Percentiles rank a stretch among this genome's conserved stretches.
phyloP scores from a whole-genome alignment of 2,329 filamentous ascomycete genomes.

The Microsporum audouinii region DNA sequence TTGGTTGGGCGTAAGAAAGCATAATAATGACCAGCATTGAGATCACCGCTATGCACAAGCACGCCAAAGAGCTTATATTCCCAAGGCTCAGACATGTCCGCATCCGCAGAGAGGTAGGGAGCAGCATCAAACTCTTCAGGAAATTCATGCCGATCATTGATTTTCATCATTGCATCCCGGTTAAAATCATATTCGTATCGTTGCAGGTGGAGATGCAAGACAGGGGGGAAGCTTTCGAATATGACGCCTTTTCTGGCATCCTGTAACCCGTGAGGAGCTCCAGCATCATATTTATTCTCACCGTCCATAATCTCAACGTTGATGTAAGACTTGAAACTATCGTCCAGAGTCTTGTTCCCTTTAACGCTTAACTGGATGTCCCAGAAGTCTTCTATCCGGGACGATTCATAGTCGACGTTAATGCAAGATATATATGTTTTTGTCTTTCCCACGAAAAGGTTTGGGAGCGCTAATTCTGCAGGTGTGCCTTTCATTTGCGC shows the following conservation, averaged over 20 bases:
- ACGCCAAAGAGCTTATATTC: conserved; percentile 89
- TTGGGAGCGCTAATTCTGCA: conserved; percentile 74
- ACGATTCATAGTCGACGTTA: conserved; percentile 95
- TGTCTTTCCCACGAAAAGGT: conserved; percentile 93
- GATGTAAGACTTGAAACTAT: conserved; percentile 93
- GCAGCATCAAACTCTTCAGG: conserved; percentile 49
- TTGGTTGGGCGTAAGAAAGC: conserved; percentile 90
- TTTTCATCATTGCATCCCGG: conserved; percentile 96
- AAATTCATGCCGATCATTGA: conserved; percentile 45
- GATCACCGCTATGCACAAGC: conserved; percentile 87
- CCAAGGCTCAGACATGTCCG: conserved; percentile 80
- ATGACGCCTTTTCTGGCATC: conserved; percentile 97
- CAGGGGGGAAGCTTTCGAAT: conserved; percentile 49
- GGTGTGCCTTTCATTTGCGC: conserved; percentile 96
- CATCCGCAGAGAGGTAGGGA: conserved; percentile 75
- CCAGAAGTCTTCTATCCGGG: conserved; percentile 94
- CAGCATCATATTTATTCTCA: conserved; percentile 95
- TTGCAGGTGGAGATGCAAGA: conserved; percentile 33
- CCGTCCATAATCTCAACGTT: conserved; percentile 94
- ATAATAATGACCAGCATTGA: conserved; percentile 97
- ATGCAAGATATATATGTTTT: conserved; percentile 99
- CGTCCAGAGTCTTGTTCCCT: conserved; percentile 82
- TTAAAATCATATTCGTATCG: conserved; percentile 97
- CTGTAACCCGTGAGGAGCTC: conserved; percentile 79
- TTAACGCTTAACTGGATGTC: conserved; percentile 95